These are phyloP conservation scores for Ceratocystis papillata DNA, from an alignment of 2,329 filamentous ascomycete species.

Conservation along the genomic window DNA sequence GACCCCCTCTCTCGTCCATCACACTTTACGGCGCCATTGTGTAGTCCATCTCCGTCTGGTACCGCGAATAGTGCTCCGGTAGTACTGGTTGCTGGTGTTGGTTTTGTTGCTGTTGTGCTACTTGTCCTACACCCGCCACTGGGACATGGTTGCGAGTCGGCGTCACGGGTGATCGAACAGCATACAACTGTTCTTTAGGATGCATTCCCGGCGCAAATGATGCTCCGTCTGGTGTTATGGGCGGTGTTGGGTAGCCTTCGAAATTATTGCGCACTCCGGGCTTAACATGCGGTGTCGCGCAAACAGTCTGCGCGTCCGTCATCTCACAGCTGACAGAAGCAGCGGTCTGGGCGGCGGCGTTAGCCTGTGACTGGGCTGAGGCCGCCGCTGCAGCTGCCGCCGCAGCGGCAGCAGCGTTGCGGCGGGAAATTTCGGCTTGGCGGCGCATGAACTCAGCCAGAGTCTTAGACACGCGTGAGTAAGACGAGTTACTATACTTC, in stretches of 20 bases:
- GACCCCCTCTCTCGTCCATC: not conserved
- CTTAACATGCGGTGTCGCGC: conserved; percentile 65
- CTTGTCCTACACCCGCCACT: conserved; percentile 26
- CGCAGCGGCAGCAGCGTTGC: conserved; percentile 31
- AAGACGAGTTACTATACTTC: conserved; percentile 47
- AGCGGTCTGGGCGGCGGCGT: conserved; percentile 48
- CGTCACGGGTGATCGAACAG: conserved; percentile 51
- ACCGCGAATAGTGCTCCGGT: conserved; percentile 21
- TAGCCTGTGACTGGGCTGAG: conserved; percentile 38
- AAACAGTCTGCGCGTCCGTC: conserved; percentile 45
- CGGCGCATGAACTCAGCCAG: conserved; percentile 50
- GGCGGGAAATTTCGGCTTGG: conserved; percentile 46
- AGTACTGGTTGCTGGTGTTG: conserved; percentile 24
- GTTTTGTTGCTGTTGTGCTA: conserved; percentile 28
- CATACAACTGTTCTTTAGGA: conserved; percentile 39
- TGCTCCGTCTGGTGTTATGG: conserved; percentile 68
- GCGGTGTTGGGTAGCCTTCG: conserved; percentile 71
- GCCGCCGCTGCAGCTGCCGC: conserved; percentile 37
- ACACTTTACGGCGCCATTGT: conserved; percentile 20
- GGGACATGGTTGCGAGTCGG: conserved; percentile 42
- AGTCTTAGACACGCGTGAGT: conserved; percentile 44
- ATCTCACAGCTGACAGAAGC: conserved; percentile 51
- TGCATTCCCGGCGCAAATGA: conserved; percentile 40
- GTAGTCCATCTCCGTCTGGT: conserved; percentile 22
- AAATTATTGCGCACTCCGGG: conserved; percentile 48